Base-by-base conservation (phyloP, 1,284 basidiomycete genomes). In the Tremellales sp. region DNA sequence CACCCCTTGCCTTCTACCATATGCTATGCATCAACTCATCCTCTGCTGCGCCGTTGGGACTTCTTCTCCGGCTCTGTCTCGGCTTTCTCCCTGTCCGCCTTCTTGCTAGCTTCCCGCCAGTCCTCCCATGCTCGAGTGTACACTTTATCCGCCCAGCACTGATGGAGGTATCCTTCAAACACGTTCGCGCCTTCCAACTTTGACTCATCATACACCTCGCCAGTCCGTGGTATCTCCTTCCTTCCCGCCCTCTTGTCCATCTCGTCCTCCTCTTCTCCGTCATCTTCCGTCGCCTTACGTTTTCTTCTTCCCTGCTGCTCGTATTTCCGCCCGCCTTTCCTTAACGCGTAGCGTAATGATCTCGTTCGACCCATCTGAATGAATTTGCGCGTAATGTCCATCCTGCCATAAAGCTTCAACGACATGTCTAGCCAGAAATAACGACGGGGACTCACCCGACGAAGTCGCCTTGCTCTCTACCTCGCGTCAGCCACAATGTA, bases 301-400 rank as follows among this genome's bases (percentile, higher is more conserved):
- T 36, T 36, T 4, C 33, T 5, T 36, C 19, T 36, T 17, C 52
- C 53, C 23, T 35, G 48, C 6, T 25, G 13, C 27, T 49, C 47
- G 46, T 66, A 66, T 50, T 66, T 66, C 26, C 48, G 45, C 0
- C 64, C 64, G 8, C 58, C 58, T 19, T 51, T 53, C 19, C 64
- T 48, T 5, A 66, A 52, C 2, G 64, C 64, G 51, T 66, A 66
- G 17, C 64, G 55, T 3, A 64, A 42, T 17, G 62, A 64, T 25
- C 64, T 42, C 4, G 64, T 66, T 19, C 58, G 44, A 4, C 64
- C 64, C 64, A 66, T 66, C 33, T 64, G 62, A 25, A 66, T 55
- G 46, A 64, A 66, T 48, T 66, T 66, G 8, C 64, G 50, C 22
- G 57, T 50, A 4, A 64, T 52, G 50, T 66, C 64, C 64, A 66